These are phyloP conservation scores for Ustilago loliicola DNA, from an alignment of 1,284 basidiomycete genomes.

Conservation along the genomic window DNA sequence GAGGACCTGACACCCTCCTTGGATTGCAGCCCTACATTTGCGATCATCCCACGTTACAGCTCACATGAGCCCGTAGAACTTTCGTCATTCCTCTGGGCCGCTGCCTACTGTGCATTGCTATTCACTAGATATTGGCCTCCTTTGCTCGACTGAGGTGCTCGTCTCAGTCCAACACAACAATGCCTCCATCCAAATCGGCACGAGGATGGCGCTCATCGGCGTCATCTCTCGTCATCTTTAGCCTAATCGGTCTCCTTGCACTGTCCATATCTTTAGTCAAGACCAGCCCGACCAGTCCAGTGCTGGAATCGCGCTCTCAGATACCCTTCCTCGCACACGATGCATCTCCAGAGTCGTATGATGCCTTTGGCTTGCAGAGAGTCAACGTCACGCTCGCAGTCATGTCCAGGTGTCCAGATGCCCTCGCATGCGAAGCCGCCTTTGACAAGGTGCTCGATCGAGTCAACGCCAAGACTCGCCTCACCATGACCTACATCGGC, in stretches of 20 bases:
- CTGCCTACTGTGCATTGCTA: neutral
- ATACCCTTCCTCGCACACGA: slow-evolving; percentile 19
- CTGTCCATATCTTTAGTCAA: neutral
- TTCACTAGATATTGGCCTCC: neutral
- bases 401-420: slow-evolving; percentile 61
- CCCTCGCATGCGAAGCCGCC: slow-evolving; percentile 52
- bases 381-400: slow-evolving; percentile 57
- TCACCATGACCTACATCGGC: slow-evolving; percentile 56
- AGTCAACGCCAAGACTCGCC: slow-evolving; percentile 50
- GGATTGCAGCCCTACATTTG: neutral
- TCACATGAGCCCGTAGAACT: slow-evolving; percentile 23
- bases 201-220: slow-evolving; percentile 15
- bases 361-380: slow-evolving; percentile 29
- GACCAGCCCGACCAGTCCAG: slow-evolving; percentile 15
- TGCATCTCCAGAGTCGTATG: slow-evolving; percentile 8
- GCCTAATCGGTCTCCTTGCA: slow-evolving; percentile 9
- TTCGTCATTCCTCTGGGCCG: neutral
- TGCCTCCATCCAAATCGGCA: neutral
- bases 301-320: slow-evolving; percentile 29
- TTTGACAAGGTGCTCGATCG: slow-evolving; percentile 57
- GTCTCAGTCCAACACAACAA: neutral
- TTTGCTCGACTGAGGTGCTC: neutral
- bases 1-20: neutral
- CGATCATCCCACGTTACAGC: neutral
- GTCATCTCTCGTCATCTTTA: neutral